Evolutionary conservation across 345 rosid genomes (phyloP), one percentile per base, ranked within the genome.

Genomic region (Salix brachista): DNA sequence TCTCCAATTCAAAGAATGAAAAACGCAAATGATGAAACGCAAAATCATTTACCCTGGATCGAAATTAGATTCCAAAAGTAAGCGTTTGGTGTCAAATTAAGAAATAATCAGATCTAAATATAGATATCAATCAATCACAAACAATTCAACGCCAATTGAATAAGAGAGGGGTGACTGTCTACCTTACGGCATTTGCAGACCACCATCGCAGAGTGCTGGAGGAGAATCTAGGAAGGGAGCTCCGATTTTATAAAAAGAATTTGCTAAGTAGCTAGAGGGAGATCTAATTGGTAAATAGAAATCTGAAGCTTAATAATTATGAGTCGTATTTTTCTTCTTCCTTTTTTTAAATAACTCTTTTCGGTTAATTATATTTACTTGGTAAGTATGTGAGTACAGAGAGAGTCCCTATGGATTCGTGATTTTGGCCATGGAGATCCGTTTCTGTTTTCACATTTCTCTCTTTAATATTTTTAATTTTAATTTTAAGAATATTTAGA

Each of bases 131-230:
- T 69, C 71, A 28, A 54, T 41, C 28, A 3, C 28, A 39, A 14
- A 1, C 73, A 60, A 32, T 61, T 18, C 30, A 50, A 37, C 8
- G 4, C 25, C 64, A 60, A 52, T 44, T 41, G 56, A 73, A 74
- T 74, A 60, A 69, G 32, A 37, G 70, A 74, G 71, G 46, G 41
- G 73, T 7, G 71, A 30, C 26, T 12, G 52, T 0, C 23, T 72
- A 80, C 83, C 83, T 80, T 80, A 46, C 80, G 83, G 56, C 83
- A 80, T 80, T 80, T 80, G 74, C 83, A 80, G 80, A 80, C 83
- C 77, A 80, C 83, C 83, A 80, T 80, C 72, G 77, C 76, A 64
- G 61, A 23, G 26, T 17, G 70, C 14, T 14, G 71, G 14, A 11
- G 41, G 41, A 1, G 25, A 66, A 14, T 34, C 37, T 66, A 28